Conservation (phyloP, 768 basidiomycete genomes). For the Lactarius akahatsu region DNA sequence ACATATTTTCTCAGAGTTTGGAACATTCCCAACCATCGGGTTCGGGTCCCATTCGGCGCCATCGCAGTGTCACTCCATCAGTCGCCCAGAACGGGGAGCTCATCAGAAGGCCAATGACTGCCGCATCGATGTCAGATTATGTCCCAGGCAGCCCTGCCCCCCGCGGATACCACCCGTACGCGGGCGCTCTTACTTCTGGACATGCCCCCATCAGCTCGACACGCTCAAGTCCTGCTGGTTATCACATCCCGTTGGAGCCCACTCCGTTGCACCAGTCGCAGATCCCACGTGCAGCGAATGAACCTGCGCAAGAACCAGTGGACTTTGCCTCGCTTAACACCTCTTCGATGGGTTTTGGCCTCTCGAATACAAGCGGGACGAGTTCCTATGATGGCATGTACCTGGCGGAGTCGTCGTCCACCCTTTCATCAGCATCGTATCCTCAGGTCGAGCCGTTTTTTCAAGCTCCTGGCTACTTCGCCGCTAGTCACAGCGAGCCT, state of each 20-base stretch:
- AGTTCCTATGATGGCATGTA: constrained; percentile 32
- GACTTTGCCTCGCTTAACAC: constrained; percentile 13
- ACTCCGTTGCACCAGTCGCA: constrained; percentile 26
- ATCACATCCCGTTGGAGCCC: constrained; percentile 48
- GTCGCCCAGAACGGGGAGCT: constrained; percentile 49
- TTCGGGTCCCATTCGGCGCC: constrained; percentile 63
- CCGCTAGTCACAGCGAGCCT: constrained; percentile 20
- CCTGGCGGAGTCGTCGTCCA: constrained; percentile 36
- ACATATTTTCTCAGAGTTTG: constrained; percentile 50
- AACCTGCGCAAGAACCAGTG: constrained; percentile 11
- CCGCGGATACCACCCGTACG: constrained; percentile 41
- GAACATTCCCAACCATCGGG: constrained; percentile 34
- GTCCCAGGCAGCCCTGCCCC: constrained; percentile 16
- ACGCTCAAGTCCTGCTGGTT: constrained; percentile 44
- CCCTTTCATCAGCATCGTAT: constrained; percentile 18
- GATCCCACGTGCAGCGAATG: constrained; percentile 30
- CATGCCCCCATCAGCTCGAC: constrained; percentile 33
- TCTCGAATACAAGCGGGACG: constrained; percentile 19
- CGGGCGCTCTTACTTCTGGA: constrained; percentile 26
- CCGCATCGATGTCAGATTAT: constrained; percentile 29
- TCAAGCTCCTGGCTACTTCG: constrained; percentile 20
- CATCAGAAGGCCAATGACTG: constrained; percentile 49
- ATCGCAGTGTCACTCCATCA: constrained; percentile 77
- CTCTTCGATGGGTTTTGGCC: constrained; percentile 24
- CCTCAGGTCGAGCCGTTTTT: constrained; percentile 15